Conservation (phyloP, 805 yeast species). For the Myxozyma vanderwaltii region DNA sequence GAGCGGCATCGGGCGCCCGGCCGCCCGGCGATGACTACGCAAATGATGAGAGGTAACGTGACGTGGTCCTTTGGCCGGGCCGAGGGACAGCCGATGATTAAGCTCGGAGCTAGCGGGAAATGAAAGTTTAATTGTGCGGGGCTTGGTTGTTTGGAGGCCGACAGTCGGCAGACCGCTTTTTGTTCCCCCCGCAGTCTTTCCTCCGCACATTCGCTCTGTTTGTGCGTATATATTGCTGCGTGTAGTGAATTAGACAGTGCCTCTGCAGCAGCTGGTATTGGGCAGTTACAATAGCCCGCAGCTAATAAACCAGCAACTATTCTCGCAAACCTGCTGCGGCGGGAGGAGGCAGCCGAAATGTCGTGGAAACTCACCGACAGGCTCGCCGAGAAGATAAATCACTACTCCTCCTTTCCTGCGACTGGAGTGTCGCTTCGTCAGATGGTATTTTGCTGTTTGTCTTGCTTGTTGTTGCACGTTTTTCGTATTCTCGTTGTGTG, state of each 20-base stretch:
- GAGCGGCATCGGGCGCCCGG: no score
- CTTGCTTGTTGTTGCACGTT: background rate
- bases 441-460: slow-evolving; percentile 54
- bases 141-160: no score
- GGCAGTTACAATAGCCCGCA: no score
- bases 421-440: slow-evolving; percentile 83
- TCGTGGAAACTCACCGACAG: slow-evolving; percentile 44
- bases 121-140: slow-evolving; percentile 1
- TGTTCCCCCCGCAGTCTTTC: background rate
- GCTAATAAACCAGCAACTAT: background rate
- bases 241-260: no score
- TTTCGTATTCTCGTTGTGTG: background rate
- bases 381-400: slow-evolving; percentile 58
- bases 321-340: slow-evolving; percentile 7
- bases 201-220: slow-evolving; percentile 6
- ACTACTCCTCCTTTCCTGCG: slow-evolving; percentile 73
- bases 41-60: background rate
- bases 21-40: background rate
- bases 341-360: slow-evolving; percentile 24
- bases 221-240: no score
- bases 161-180: background rate
- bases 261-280: no score
- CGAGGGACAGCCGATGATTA: slow-evolving; percentile 7
- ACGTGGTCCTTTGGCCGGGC: background rate
- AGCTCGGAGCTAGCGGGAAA: background rate